Base-by-base conservation (phyloP, 1,139 yeast genomes). In the Hyphopichia pseudoburtonii region DNA sequence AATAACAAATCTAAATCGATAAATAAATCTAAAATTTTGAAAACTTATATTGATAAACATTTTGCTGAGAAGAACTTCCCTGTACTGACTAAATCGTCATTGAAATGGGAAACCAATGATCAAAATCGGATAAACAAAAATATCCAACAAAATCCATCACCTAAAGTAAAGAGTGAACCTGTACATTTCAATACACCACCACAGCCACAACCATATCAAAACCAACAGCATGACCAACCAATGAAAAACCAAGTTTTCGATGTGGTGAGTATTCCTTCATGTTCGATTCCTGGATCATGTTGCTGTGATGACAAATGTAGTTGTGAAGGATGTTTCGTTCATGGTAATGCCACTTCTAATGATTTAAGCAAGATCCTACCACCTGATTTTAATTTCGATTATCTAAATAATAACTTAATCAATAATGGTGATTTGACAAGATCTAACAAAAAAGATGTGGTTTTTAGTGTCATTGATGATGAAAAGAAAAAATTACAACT, bases 241-340 rank as follows among this genome's bases (percentile, higher is more conserved):
- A 8, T 12, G 9, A 19, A 6, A 7, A 19, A 19, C n/a, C 39
- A 38, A 22, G 21, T 47, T 15, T 43, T 47, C 45, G 61, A 61
- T 41, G 55, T 64, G 25, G 56, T 62, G 10, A 50, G 57, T 23
- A 54, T 63, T 25, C 60, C 67, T 26, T 54, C 76, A 5, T 71
- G 80, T 47, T 64, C 77, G 1, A 60, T 73, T 14, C 74, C 76
- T 0, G 80, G 80, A 0, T 58, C 77, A 0, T 77, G 82, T 51
- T 50, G 63, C 25, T 77, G 82, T 54, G 73, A 62, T 14, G 71
- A 62, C 17, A 54, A 59, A 19, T 78, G 82, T 53, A 36, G 53
- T 4, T 78, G 82, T 54, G 69, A 57, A 14, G 73, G 69, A 2
- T 78, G 82, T 48, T 51, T 60, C 19, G 72, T 64, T 0, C 82